These are phyloP conservation scores for Monosporozyma unispora DNA, from an alignment of 805 yeast species.

Conservation along the genomic window DNA sequence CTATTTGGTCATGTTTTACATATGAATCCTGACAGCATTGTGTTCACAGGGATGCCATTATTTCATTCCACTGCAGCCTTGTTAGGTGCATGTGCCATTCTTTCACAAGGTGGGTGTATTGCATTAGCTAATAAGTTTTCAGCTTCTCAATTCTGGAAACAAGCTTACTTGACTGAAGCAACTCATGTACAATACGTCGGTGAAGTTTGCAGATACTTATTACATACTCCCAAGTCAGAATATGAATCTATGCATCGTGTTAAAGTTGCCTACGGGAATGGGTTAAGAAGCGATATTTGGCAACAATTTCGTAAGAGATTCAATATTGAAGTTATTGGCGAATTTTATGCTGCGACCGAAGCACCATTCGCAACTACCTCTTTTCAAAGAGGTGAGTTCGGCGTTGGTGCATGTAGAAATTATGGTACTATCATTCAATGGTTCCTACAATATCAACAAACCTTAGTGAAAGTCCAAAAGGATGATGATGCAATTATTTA, in stretches of 20 bases:
- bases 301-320: constrained; percentile 65
- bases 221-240: constrained; percentile 56
- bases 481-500: constrained; percentile 65
- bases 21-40: constrained; percentile 43
- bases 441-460: constrained; percentile 45
- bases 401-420: constrained; percentile 81
- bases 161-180: constrained; percentile 59
- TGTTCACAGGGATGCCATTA: constrained; percentile 89
- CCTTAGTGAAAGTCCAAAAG: constrained; percentile 66
- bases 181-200: constrained; percentile 91
- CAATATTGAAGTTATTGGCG: constrained; percentile 68
- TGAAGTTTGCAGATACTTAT: constrained; percentile 81
- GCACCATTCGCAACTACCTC: constrained; percentile 82
- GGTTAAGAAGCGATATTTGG: constrained; percentile 87
- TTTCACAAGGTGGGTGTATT: constrained; percentile 61
- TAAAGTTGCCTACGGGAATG: constrained; percentile 79
- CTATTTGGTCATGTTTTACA: constrained; percentile 64
- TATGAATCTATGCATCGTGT: constrained; percentile 56
- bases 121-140: constrained; percentile 78
- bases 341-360: constrained; percentile 90
- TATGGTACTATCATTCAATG: constrained; percentile 55
- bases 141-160: constrained; percentile 81
- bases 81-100: constrained; percentile 68
- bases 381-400: constrained; percentile 67
- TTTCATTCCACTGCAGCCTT: constrained; percentile 92